These are phyloP conservation scores for Coniosporium uncinatum DNA, from an alignment of 2,329 filamentous ascomycete species.

Conservation along the genomic window DNA sequence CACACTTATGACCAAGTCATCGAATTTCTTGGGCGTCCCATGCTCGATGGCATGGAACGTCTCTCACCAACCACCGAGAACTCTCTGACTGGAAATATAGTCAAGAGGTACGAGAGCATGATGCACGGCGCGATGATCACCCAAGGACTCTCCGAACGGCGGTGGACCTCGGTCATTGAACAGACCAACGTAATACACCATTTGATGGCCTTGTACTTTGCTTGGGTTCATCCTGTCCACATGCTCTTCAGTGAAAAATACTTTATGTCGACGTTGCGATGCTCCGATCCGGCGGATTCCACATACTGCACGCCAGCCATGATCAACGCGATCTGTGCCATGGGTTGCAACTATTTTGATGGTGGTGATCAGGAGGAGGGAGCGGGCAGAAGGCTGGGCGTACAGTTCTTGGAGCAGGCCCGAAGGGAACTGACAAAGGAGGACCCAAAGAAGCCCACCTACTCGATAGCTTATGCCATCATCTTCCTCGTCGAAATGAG, in stretches of 20 bases:
- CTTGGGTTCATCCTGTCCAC: constrained; percentile 21
- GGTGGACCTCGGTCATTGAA: constrained; percentile 16
- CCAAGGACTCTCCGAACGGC: background rate
- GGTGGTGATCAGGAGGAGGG: constrained; percentile 5
- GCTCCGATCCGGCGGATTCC: constrained; percentile 5
- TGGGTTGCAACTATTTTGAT: constrained; percentile 16
- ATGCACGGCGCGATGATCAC: too few species aligned
- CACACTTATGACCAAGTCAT: background rate
- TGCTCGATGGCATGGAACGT: too few species aligned
- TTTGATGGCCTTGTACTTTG: constrained; percentile 19
- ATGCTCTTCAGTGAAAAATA: constrained; percentile 20
- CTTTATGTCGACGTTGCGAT: constrained; percentile 14
- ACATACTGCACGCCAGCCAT: constrained; percentile 16
- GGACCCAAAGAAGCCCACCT: constrained; percentile 9
- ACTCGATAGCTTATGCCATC: constrained; percentile 15
- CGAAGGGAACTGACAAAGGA: constrained; percentile 9
- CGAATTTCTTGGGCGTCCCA: background rate
- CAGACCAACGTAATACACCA: constrained; percentile 14
- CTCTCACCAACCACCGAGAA: too few species aligned
- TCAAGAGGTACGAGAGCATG: too few species aligned
- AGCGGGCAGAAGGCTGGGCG: constrained; percentile 9
- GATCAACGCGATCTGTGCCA: constrained; percentile 20
- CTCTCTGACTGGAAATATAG: background rate
- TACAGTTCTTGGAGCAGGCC: constrained; percentile 14
- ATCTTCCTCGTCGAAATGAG: constrained; percentile 19